Evolutionary conservation across 495 filamentous ascomycete species (phyloP), one percentile per base, ranked within the genome.

Genomic region (Aspergillus taichungensis): DNA sequence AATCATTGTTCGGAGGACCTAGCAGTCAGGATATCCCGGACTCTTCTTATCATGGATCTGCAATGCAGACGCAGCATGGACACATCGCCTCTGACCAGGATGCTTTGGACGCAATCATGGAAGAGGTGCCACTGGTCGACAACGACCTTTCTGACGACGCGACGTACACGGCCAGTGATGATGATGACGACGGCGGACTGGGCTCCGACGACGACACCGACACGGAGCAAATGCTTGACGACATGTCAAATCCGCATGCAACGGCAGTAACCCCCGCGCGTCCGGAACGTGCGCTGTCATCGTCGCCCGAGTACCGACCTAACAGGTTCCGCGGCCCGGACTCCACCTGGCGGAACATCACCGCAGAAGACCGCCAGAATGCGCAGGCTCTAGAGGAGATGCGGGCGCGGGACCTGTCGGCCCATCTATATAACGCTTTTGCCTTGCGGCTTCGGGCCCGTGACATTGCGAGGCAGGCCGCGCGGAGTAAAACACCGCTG

Each of bases 381-480:
- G 71, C 71, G n/a, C 56, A 73, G 3, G 74, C 77, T 14, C 61
- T 91, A 7, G 68, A 82, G 31, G 66, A 76, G 8, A 54, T 74
- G 28, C 61, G 72, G 11, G 73, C 77, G 24, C 63, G 72, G 46
- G 80, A 95, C 49, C 66, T 94, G n/a, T 67, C 74, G 1, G 62
- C 80, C 28, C 88, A 94, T 69, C 61, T 95, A 14, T 92, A 85
- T 60, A 88, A 89, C 61, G 73, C 82, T 0, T 79, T 79, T 62
- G 70, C 66, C 28, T 60, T 88, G 36, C 84, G 80, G 53, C 62
- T 61, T 10, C 60, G 73, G 28, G 55, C 63, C 6, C 61, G 50
- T 49, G 35, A 49, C 12, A 49, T 48, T 45, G 33, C 46, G 52
- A 37, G 53, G 45, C 40, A 46, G 53, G 38, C 45, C 47, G n/a